phyloP scores from a whole-genome alignment of 805 yeast species.

The Saccharomyces cerevisiae region DNA sequence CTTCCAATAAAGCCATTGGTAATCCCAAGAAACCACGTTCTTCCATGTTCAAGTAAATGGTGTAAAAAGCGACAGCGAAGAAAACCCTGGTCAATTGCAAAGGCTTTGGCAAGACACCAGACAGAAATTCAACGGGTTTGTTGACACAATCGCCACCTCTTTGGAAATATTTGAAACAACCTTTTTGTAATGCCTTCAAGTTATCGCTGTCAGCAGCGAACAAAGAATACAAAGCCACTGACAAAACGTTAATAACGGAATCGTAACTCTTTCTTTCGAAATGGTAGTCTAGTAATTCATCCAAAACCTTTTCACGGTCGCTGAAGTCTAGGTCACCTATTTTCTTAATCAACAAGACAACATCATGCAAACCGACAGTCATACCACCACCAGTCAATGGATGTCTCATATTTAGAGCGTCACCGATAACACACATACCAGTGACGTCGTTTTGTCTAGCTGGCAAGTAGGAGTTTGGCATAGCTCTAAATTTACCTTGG shows the following conservation, averaged over 20 bases:
- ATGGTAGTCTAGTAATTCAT: constrained; percentile 60
- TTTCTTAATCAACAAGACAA: constrained; percentile 52
- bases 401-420: constrained; percentile 94
- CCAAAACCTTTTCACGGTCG: constrained; percentile 49
- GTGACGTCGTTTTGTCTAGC: constrained; percentile 63
- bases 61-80: constrained; percentile 81
- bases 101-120: constrained; percentile 77
- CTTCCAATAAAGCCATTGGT: constrained; percentile 65
- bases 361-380: constrained; percentile 92
- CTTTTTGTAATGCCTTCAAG: constrained; percentile 64
- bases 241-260: constrained; percentile 79
- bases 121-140: constrained; percentile 74
- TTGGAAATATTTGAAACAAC: constrained; percentile 81
- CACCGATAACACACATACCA: constrained; percentile 82
- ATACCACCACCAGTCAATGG: constrained; percentile 98
- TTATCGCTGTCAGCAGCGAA: constrained; percentile 78
- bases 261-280: constrained; percentile 68
- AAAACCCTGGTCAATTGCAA: constrained; percentile 72
- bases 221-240: constrained; percentile 80
- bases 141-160: constrained; percentile 73
- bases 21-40: constrained; percentile 58
- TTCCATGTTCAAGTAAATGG: constrained; percentile 59
- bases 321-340: constrained; percentile 36
- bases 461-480: constrained; percentile 90
- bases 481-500: constrained; percentile 55